Evolutionary conservation across 208 protist species (phyloP).

Genomic region (Balamuthia mandrillaris): DNA sequence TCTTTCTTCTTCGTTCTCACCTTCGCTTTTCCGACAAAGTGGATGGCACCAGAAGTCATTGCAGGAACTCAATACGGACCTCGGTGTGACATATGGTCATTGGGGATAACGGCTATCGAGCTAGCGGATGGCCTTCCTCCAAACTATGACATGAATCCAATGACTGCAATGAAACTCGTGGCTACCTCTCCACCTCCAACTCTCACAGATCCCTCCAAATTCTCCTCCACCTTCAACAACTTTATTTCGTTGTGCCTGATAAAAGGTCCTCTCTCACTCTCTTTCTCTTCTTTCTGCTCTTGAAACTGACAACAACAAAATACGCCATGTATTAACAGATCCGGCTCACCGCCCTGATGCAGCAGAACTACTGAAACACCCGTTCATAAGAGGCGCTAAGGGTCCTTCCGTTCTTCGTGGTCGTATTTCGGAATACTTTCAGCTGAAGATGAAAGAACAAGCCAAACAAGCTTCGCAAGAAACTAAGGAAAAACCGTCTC

Average conservation of each 20-base stretch:
- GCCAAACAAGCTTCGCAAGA: too few relatives aligned
- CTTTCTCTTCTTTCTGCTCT: not conserved
- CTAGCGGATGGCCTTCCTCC: not conserved
- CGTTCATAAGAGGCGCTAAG: not conserved
- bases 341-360: not conserved
- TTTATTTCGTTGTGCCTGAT: constrained; percentile 48
- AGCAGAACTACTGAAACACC: not conserved
- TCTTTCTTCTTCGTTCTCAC: not conserved
- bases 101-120: constrained; percentile 37
- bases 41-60: constrained; percentile 8
- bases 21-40: not conserved
- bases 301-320: not conserved
- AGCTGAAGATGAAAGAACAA: not conserved
- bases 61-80: not conserved
- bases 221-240: not conserved
- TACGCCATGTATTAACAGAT: not conserved
- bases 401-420: not conserved
- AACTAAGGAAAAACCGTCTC: too few relatives aligned
- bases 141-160: not conserved
- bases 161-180: not conserved
- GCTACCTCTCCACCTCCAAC: not conserved
- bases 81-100: constrained; percentile 19
- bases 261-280: constrained; percentile 55
- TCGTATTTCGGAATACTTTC: not conserved
- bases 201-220: not conserved